Conservation (phyloP, 2,329 filamentous ascomycete genomes). For the Fusarium clavum region DNA sequence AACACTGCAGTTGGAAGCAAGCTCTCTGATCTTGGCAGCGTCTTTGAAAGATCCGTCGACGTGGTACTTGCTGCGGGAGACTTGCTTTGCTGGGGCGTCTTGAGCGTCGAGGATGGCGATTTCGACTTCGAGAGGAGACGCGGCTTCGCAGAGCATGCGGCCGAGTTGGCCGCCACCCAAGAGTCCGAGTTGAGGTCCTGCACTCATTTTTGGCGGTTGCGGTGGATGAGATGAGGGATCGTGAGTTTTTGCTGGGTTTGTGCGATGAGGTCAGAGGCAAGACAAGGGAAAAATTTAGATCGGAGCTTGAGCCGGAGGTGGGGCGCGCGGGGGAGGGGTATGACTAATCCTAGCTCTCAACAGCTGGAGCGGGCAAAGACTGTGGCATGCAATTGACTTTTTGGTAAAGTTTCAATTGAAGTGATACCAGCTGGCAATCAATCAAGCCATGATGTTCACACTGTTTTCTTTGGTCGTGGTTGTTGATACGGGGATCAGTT, state of each 20-base stretch:
- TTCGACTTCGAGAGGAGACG: constrained; percentile 77
- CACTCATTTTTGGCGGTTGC: constrained; percentile 2
- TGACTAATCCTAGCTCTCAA: background rate
- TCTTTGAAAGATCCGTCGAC: constrained; percentile 91
- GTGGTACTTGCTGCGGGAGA: constrained; percentile 79
- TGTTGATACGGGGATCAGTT: no score
- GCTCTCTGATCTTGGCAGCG: constrained; percentile 77
- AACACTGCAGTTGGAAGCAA: constrained; percentile 82
- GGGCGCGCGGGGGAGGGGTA: background rate
- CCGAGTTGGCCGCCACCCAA: constrained; percentile 80
- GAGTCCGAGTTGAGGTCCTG: constrained; percentile 56
- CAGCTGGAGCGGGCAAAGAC: no score
- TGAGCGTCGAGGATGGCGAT: constrained; percentile 83
- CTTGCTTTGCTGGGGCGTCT: constrained; percentile 84
- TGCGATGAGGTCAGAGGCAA: constrained; percentile 26
- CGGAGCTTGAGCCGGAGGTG: constrained; percentile 13
- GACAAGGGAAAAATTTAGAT: constrained; percentile 25
- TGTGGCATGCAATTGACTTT: no score
- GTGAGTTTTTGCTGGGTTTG: constrained; percentile 7
- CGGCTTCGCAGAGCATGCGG: constrained; percentile 93
- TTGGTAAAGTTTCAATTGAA: no score
- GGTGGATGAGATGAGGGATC: background rate
- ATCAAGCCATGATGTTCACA: no score
- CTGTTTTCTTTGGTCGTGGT: no score
- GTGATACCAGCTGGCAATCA: no score